phyloP scores from a whole-genome alignment of 2,329 filamentous ascomycete genomes.

The Pseudogymnoascus sp. region DNA sequence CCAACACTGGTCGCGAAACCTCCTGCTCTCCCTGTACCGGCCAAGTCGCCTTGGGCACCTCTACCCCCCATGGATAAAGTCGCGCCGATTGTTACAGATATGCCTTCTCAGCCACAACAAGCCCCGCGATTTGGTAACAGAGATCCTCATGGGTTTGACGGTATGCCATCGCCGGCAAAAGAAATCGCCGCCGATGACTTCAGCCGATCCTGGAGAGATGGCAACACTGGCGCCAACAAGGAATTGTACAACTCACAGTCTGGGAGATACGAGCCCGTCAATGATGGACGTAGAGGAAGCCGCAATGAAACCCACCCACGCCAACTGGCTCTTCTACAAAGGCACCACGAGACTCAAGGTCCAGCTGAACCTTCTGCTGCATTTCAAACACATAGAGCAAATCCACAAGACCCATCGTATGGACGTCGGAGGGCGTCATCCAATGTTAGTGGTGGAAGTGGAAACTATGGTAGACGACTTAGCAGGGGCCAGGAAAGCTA shows the following conservation, averaged over 20 bases:
- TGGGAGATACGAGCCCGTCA: constrained; percentile 82
- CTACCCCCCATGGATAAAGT: constrained; percentile 78
- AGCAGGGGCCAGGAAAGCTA: constrained; percentile 27
- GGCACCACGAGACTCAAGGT: constrained; percentile 52
- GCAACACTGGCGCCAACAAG: constrained; percentile 50
- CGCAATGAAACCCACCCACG: constrained; percentile 59
- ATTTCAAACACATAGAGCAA: constrained; percentile 70
- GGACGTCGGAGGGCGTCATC: constrained; percentile 77
- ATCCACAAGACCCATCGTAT: constrained; percentile 57
- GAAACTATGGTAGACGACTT: constrained; percentile 45
- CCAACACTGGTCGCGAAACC: constrained; percentile 67
- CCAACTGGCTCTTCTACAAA: constrained; percentile 71
- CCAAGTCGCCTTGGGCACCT: constrained; percentile 86
- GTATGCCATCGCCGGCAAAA: constrained; percentile 50
- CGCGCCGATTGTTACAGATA: constrained; percentile 57
- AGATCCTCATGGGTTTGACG: constrained; percentile 49
- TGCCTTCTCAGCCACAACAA: constrained; percentile 32
- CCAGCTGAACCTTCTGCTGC: constrained; percentile 77
- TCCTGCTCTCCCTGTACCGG: constrained; percentile 55
- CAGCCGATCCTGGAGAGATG: constrained; percentile 75
- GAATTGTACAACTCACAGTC: constrained; percentile 95
- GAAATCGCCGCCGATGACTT: constrained; percentile 95
- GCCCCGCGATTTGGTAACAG: constrained; percentile 41
- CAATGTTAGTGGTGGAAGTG: constrained; percentile 81
- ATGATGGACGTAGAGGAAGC: constrained; percentile 62